Evolutionary conservation across 805 yeast species (phyloP).

Genomic region (Candida peoriensis): DNA sequence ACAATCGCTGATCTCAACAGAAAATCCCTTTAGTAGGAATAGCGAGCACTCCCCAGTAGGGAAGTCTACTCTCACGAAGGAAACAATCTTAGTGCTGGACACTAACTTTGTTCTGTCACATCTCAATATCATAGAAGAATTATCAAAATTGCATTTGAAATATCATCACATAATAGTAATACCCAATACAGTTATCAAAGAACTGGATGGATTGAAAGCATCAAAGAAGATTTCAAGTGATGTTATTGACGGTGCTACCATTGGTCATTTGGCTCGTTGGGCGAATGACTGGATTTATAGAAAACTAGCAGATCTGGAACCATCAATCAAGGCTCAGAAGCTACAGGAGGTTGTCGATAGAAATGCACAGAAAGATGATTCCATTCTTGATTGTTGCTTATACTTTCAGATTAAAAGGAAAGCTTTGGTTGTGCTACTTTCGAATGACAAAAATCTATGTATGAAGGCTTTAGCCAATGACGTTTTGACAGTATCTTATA

Average conservation of each 20-base stretch:
- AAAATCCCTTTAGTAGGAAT: no score
- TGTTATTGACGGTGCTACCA: constrained; percentile 25
- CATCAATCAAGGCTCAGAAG: constrained; percentile 62
- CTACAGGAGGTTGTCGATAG: constrained; percentile 46
- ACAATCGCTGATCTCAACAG: constrained; percentile 1
- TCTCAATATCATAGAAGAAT: constrained; percentile 48
- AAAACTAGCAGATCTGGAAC: constrained; percentile 45
- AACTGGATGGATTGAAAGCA: constrained; percentile 77
- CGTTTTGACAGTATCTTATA: constrained; percentile 52
- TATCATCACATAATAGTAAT: constrained; percentile 53
- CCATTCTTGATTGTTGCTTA: constrained; percentile 80
- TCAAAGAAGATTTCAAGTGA: constrained; percentile 24
- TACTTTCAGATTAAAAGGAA: constrained; percentile 42
- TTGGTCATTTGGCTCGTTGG: constrained; percentile 57
- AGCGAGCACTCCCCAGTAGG: constrained; percentile 3
- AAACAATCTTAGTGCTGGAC: constrained; percentile 58
- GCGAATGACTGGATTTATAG: constrained; percentile 77
- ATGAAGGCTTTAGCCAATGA: constrained; percentile 67
- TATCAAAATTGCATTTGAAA: constrained; percentile 34
- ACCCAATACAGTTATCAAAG: constrained; percentile 67
- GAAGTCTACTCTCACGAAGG: constrained; percentile 3
- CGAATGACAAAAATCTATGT: constrained; percentile 84
- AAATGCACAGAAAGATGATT: constrained; percentile 58
- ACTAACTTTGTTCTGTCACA: constrained; percentile 81
- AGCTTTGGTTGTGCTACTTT: constrained; percentile 53